Conservation (phyloP, 2,329 filamentous ascomycete species). For the Aspergillus glaucus region DNA sequence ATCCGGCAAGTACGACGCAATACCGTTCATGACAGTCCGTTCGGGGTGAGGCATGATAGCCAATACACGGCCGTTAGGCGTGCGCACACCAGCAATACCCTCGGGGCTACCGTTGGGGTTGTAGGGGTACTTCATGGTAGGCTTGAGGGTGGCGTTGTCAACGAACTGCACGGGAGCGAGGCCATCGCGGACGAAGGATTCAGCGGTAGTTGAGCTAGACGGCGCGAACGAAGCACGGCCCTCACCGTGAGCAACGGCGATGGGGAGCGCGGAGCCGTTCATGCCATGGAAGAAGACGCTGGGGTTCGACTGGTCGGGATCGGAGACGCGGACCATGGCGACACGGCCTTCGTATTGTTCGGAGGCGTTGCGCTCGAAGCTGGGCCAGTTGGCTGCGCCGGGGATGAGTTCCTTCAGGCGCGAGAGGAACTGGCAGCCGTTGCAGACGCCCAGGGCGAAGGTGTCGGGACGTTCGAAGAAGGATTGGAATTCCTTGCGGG, state of each 20-base stretch:
- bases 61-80: conserved; percentile 69
- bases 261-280: conserved; percentile 72
- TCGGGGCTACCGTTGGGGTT: conserved; percentile 83
- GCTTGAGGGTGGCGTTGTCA: conserved; percentile 65
- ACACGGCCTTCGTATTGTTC: conserved; percentile 88
- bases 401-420: conserved; percentile 78
- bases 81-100: conserved; percentile 75
- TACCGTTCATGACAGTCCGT: conserved; percentile 74
- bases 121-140: conserved; percentile 77
- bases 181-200: conserved; percentile 55
- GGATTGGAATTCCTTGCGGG: conserved; percentile 67
- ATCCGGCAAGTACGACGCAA: conserved; percentile 67
- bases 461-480: conserved; percentile 89
- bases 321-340: conserved; percentile 74
- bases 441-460: conserved; percentile 90
- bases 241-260: conserved; percentile 86
- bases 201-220: conserved; percentile 38
- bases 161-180: conserved; percentile 76
- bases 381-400: conserved; percentile 74
- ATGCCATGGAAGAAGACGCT: conserved; percentile 91
- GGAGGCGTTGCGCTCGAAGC: conserved; percentile 75
- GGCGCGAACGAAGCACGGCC: conserved; percentile 68
- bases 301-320: conserved; percentile 50
- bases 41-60: conserved; percentile 94
- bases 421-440: conserved; percentile 92